phyloP scores from a whole-genome alignment of 352 stramenopile genomes.

The Phytopythium boreale region DNA sequence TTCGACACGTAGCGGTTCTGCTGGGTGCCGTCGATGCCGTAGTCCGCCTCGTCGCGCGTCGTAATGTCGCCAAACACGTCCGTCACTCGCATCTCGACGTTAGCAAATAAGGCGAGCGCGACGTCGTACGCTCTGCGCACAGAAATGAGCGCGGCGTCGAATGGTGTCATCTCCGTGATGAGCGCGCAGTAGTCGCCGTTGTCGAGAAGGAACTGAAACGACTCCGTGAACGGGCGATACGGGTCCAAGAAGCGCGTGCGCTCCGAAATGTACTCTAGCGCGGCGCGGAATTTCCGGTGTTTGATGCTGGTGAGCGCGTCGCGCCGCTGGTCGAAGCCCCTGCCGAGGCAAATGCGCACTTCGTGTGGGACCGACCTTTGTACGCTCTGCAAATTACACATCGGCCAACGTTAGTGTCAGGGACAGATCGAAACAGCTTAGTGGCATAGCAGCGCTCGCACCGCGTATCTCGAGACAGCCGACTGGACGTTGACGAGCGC shows the following conservation, averaged over 20 bases:
- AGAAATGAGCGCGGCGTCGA: conserved; percentile 17
- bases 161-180: conserved; percentile 42
- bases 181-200: conserved; percentile 40
- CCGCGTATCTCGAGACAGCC: conserved; percentile 11
- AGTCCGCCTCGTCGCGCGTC: conserved; percentile 35
- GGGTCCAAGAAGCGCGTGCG: conserved; percentile 37
- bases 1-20: conserved; percentile 47
- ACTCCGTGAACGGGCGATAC: conserved; percentile 28
- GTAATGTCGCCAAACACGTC: conserved; percentile 33
- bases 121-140: conserved; percentile 37
- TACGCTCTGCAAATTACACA: background rate
- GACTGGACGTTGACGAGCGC: conserved; percentile 6
- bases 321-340: conserved; percentile 24
- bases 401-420: no score
- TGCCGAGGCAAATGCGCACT: conserved; percentile 36
- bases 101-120: conserved; percentile 18
- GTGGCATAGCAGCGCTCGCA: conserved; percentile 5
- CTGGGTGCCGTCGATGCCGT: conserved; percentile 26
- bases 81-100: conserved; percentile 41
- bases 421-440: no score
- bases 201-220: conserved; percentile 36
- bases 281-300: conserved; percentile 11
- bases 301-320: conserved; percentile 19
- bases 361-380: conserved; percentile 20
- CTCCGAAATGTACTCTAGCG: conserved; percentile 34